These are phyloP conservation scores for Blepharisma undulans DNA, from an alignment of 169 alveolate genomes.

Conservation along the genomic window DNA sequence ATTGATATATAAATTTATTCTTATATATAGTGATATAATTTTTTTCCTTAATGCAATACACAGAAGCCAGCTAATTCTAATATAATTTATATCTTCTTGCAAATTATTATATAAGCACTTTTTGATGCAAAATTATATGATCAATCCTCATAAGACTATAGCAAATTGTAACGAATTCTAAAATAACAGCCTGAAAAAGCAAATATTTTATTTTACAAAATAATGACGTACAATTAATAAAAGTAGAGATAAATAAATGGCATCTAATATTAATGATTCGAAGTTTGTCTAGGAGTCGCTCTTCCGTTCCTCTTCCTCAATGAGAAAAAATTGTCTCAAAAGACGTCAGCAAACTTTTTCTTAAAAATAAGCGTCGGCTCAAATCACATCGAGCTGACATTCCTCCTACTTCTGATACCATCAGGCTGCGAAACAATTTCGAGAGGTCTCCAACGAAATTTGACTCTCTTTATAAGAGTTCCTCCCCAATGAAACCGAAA, in stretches of 20 bases:
- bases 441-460: background rate
- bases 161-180: no score
- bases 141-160: no score
- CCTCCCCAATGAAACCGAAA: background rate
- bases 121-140: no score
- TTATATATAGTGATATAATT: no score
- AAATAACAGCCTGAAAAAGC: no score
- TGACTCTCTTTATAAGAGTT: background rate
- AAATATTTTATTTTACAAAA: no score
- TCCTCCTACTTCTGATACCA: background rate
- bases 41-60: no score
- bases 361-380: background rate
- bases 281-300: background rate
- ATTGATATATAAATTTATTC: no score
- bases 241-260: background rate
- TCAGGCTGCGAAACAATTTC: background rate
- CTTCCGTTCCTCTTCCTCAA: background rate
- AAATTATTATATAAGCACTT: no score
- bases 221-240: no score
- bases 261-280: background rate
- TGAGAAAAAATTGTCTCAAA: background rate
- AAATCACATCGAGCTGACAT: background rate
- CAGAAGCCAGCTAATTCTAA: no score
- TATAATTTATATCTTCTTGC: no score
- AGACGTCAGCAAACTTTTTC: background rate